Percentiles rank a stretch among this genome's conserved stretches.
phyloP scores from a whole-genome alignment of 345 rosid species.

The Noccaea bulbosa region DNA sequence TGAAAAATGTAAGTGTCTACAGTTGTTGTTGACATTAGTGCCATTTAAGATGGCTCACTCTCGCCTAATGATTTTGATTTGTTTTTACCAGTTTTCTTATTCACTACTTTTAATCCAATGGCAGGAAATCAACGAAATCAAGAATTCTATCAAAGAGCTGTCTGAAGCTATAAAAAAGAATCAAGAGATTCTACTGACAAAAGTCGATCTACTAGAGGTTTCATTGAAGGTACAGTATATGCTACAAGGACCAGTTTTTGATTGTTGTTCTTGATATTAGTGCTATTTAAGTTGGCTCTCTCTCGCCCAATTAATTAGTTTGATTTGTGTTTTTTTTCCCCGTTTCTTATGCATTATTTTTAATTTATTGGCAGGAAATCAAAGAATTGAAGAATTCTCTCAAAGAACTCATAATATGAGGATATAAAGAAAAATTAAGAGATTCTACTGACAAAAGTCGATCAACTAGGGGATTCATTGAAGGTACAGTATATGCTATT shows the following conservation, averaged over 20 bases:
- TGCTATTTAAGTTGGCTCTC: background rate
- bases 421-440: too few species aligned
- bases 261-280: background rate
- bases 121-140: background rate
- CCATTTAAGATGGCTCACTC: too few species aligned
- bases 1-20: too few species aligned
- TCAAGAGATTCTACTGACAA: background rate
- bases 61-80: too few species aligned
- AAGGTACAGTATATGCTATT: too few species aligned
- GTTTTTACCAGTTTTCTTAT: background rate
- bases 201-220: background rate
- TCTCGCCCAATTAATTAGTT: background rate
- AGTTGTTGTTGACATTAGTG: too few species aligned
- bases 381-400: too few species aligned
- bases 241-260: background rate
- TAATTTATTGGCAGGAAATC: too few species aligned
- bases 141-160: background rate
- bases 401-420: too few species aligned
- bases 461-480: too few species aligned
- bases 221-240: background rate
- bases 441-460: too few species aligned
- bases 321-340: background rate
- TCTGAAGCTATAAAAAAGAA: background rate
- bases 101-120: background rate
- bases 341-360: background rate